These are phyloP conservation scores for Agaricales sp. DNA, from an alignment of 1,284 basidiomycete genomes.

Conservation along the genomic window DNA sequence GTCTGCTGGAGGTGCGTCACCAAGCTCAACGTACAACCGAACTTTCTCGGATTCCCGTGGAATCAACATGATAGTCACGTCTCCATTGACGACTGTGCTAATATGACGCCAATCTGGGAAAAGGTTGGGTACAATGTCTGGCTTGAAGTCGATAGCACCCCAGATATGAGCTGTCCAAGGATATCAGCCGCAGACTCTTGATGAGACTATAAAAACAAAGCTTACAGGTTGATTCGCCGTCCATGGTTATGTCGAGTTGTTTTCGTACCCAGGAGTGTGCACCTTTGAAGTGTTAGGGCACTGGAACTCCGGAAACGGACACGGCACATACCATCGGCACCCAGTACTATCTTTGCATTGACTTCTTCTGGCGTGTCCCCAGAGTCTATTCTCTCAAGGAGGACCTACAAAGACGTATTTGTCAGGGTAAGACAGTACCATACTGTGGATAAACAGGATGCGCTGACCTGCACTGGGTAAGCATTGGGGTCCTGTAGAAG, in stretches of 20 bases:
- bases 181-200: background rate
- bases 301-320: too few relatives aligned
- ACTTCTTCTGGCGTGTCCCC: slow-evolving; percentile 16
- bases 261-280: slow-evolving; percentile 80
- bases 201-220: background rate
- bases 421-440: too few relatives aligned
- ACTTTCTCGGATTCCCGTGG: slow-evolving; percentile 66
- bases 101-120: slow-evolving; percentile 77
- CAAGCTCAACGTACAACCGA: slow-evolving; percentile 68
- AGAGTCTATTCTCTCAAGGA: background rate
- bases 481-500: slow-evolving; percentile 31
- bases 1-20: slow-evolving; percentile 35
- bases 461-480: slow-evolving; percentile 32
- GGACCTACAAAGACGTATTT: background rate
- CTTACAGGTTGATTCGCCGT: background rate
- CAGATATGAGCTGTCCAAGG: slow-evolving; percentile 60
- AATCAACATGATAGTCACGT: slow-evolving; percentile 63
- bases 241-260: slow-evolving; percentile 9
- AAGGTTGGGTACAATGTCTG: slow-evolving; percentile 39
- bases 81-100: slow-evolving; percentile 48
- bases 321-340: slow-evolving; percentile 33
- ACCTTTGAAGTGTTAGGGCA: slow-evolving; percentile 30
- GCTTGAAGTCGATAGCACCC: slow-evolving; percentile 69
- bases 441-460: too few relatives aligned
- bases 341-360: slow-evolving; percentile 38